phyloP scores from a whole-genome alignment of 164 flowering plant genomes.

The Stephania cephalantha region DNA sequence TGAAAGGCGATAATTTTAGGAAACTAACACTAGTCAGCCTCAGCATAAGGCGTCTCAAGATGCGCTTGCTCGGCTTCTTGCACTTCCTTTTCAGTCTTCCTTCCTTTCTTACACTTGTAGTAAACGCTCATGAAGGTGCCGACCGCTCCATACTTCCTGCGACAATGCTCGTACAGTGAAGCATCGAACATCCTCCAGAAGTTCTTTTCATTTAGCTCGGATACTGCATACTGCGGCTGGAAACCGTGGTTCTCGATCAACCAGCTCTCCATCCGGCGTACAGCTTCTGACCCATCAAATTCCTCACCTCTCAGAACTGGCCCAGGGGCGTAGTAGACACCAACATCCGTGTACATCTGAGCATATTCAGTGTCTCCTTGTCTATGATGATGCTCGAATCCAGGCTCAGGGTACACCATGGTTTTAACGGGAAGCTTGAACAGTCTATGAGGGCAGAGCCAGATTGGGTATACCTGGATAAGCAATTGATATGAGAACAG shows the following conservation, averaged over 20 bases:
- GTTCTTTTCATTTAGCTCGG: conserved; percentile 78
- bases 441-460: conserved; percentile 96
- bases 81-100: conserved; percentile 98
- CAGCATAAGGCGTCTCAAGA: conserved; percentile 69
- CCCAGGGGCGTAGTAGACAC: conserved; percentile 92
- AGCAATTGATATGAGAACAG: neutral
- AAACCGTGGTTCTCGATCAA: conserved; percentile 91
- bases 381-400: conserved; percentile 68
- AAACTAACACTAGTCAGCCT: conserved; percentile 27
- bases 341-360: conserved; percentile 97
- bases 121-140: conserved; percentile 98
- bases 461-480: conserved; percentile 80
- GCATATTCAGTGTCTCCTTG: conserved; percentile 90
- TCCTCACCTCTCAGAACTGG: conserved; percentile 90
- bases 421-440: conserved; percentile 81
- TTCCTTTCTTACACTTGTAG: conserved; percentile 94
- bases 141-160: conserved; percentile 85
- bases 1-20: neutral
- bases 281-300: conserved; percentile 89
- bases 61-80: conserved; percentile 88
- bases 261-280: conserved; percentile 81
- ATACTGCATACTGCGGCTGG: conserved; percentile 97
- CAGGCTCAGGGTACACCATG: conserved; percentile 89
- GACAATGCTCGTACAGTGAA: conserved; percentile 65
- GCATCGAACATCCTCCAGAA: conserved; percentile 99